Percentiles rank a stretch among this genome's conserved stretches.
phyloP scores from a whole-genome alignment of 2,329 filamentous ascomycete species.

The Ceratocystis lukuohia region DNA sequence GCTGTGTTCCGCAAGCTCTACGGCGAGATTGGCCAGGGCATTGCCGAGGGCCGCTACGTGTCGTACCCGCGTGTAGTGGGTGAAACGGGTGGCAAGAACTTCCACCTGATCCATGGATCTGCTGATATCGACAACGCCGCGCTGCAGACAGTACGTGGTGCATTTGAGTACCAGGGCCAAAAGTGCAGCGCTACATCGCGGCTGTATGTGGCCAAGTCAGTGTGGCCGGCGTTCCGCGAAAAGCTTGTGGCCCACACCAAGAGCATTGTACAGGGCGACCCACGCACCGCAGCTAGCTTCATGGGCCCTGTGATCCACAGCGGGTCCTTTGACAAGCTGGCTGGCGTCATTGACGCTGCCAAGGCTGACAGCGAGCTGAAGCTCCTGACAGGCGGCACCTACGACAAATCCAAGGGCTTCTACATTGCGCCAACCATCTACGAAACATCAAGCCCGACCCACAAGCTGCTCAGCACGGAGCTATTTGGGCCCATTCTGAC shows the following conservation, averaged over 20 bases:
- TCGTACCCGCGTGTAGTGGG: slow-evolving; percentile 82
- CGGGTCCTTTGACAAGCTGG: slow-evolving; percentile 67
- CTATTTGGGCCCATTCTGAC: slow-evolving; percentile 71
- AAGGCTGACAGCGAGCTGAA: slow-evolving; percentile 60
- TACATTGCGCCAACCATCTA: slow-evolving; percentile 78
- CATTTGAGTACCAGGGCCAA: slow-evolving; percentile 84
- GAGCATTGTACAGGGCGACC: slow-evolving; percentile 56
- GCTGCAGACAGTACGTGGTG: slow-evolving; percentile 69
- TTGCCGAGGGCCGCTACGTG: slow-evolving; percentile 67
- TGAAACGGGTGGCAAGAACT: slow-evolving; percentile 90
- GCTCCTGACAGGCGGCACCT: slow-evolving; percentile 60
- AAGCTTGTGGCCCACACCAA: slow-evolving; percentile 54
- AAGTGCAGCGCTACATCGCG: slow-evolving; percentile 82
- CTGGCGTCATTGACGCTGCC: slow-evolving; percentile 63
- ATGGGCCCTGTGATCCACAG: slow-evolving; percentile 79
- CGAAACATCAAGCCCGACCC: slow-evolving; percentile 55
- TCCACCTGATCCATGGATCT: slow-evolving; percentile 66
- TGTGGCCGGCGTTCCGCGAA: slow-evolving; percentile 59
- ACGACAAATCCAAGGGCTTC: slow-evolving; percentile 67
- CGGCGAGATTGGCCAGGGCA: slow-evolving; percentile 68
- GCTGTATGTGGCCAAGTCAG: slow-evolving; percentile 60
- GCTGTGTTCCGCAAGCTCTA: slow-evolving; percentile 82
- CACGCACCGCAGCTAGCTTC: slow-evolving; percentile 61
- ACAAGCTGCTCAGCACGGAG: slow-evolving; percentile 62
- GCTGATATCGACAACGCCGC: slow-evolving; percentile 69